Percentiles rank a stretch among this genome's conserved stretches.
Evolutionary conservation across 139 green algal genomes (phyloP).

Genomic region (Edaphochlamys debaryana): DNA sequence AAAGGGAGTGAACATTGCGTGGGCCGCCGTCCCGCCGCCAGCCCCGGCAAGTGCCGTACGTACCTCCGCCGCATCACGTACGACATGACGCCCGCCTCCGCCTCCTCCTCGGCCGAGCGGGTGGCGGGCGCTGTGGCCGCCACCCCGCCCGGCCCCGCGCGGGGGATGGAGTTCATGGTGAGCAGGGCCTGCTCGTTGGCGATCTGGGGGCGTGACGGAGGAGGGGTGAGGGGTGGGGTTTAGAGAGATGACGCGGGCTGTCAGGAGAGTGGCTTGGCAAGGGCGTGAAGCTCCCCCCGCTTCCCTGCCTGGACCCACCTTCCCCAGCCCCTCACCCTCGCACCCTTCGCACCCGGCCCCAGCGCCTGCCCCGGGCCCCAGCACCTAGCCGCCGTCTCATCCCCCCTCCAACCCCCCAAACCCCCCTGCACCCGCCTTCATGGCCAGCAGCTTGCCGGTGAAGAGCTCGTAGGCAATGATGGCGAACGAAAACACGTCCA

Average conservation of each 20-base stretch:
- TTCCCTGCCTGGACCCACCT: no score
- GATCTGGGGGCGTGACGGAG: not conserved
- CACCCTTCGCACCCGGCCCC: no score
- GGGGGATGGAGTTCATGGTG: not conserved
- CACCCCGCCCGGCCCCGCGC: not conserved
- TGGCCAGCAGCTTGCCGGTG: constrained; percentile 61
- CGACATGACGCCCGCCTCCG: constrained; percentile 22
- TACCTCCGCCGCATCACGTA: constrained; percentile 33
- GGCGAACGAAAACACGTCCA: constrained; percentile 84
- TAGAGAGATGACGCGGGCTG: no score
- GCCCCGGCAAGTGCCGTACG: no score
- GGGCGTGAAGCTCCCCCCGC: no score
- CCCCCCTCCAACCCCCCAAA: not conserved
- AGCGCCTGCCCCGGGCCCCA: no score
- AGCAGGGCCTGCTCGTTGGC: not conserved
- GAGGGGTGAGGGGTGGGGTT: not conserved
- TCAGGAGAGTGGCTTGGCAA: no score
- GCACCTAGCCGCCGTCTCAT: not conserved
- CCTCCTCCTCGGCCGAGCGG: not conserved
- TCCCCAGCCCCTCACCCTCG: no score
- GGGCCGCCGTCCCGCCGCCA: no score
- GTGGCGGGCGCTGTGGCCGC: not conserved
- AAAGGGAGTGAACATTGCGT: no score
- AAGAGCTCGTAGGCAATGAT: constrained; percentile 87
- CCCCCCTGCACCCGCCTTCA: constrained; percentile 3